A percentile compares a stretch with the other conserved stretches of the same genome.
These are phyloP conservation scores for Simplicillium sp. DNA, from an alignment of 2,329 filamentous ascomycete genomes.

Conservation along the genomic window DNA sequence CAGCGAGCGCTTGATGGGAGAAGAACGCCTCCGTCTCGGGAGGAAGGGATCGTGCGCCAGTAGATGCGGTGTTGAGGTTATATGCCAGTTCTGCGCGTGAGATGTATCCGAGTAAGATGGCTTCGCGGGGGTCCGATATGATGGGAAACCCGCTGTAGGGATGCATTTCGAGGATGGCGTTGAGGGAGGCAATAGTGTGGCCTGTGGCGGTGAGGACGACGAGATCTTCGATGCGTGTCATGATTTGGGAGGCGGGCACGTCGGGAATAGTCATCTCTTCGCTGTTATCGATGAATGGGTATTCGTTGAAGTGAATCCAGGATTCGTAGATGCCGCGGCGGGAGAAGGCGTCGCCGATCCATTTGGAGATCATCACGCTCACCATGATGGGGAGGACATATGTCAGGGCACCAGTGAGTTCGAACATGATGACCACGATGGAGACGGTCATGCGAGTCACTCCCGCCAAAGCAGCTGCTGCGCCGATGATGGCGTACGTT, in stretches of 20 bases:
- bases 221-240: conserved; percentile 88
- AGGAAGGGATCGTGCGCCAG: conserved; percentile 50
- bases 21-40: conserved; percentile 75
- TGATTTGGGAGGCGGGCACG: conserved; percentile 75
- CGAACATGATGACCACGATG: conserved; percentile 99
- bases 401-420: conserved; percentile 88
- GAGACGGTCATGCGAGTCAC: conserved; percentile 95
- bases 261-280: conserved; percentile 76
- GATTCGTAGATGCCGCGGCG: conserved; percentile 92
- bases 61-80: conserved; percentile 51
- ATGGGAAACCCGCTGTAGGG: conserved; percentile 88
- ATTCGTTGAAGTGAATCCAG: conserved; percentile 94
- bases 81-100: conserved; percentile 82
- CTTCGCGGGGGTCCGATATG: conserved; percentile 66
- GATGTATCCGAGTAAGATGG: conserved; percentile 84
- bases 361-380: conserved; percentile 95
- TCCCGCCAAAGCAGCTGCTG: conserved; percentile 85
- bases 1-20: conserved; percentile 70
- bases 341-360: conserved; percentile 93
- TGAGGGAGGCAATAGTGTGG: conserved; percentile 73
- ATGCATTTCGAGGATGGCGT: conserved; percentile 60
- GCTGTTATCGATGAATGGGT: conserved; percentile 88
- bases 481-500: conserved; percentile 93
- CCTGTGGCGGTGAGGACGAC: conserved; percentile 79
- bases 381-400: conserved; percentile 99